Base-by-base conservation (phyloP, 2,329 filamentous ascomycete species). In the Monosporascus ibericus region DNA sequence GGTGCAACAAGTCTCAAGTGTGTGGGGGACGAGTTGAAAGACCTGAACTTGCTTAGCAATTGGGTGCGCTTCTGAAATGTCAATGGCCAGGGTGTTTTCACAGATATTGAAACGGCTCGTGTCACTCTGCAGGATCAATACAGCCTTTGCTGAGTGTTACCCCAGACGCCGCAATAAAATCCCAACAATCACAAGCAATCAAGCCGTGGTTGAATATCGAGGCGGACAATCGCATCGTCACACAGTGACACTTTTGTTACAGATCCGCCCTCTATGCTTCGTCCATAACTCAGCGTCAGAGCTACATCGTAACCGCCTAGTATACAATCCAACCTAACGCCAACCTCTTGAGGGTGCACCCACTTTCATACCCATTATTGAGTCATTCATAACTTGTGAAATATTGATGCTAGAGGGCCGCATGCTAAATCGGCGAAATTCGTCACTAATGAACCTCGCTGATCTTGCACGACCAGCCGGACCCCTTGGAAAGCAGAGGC, bases 381-480 rank as follows among this genome's bases (percentile, higher is more conserved):
- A 30, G 42, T 46, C 42, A 46, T 46, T 44, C 46, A 42, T 39
- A 37, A 47, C 42, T 48, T 25, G n/a, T 25, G 27, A 17, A 27
- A 15, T n/a, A 46, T 34, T 30, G 17, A 39, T 30, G n/a, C 49
- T 56, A 57, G 54, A 53, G 50, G 15, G 52, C 47, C 34, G 39
- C 39, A 52, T 37, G 52, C 39, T 34, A 17, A 49, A 47, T 40
- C 22, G 24, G 6, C 24, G 30, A 22, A 51, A 50, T 40, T n/a
- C 24, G 49, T 49, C 50, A 58, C 69, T 80, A 86, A 64, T 81
- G 78, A 56, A 94, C 74, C 74, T 95, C 80, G 62, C 82, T 87
- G 62, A 96, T 77, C 74, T 86, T 91, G 78, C 92, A 96, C 63
- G 88, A 77, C 92, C 92, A 96, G 58, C 92, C 92, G 24, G 90